Conservation (phyloP, 345 rosid genomes). For the Excoecaria agallocha region DNA sequence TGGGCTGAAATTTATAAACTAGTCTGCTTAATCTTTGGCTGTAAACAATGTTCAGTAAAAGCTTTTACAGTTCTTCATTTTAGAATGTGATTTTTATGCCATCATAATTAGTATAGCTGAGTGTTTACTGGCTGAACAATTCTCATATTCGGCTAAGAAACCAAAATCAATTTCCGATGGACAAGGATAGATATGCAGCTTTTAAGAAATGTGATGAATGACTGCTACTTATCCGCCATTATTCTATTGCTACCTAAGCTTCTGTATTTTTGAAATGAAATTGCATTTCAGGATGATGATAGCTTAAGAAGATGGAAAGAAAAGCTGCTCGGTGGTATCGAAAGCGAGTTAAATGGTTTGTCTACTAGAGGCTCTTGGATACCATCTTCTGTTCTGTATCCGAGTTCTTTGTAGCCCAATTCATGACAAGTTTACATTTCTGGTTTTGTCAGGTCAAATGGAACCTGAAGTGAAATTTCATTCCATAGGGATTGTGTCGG, state of each 20-base stretch:
- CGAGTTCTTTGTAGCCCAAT: neutral
- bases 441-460: slow-evolving; percentile 38
- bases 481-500: slow-evolving; percentile 49
- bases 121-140: neutral
- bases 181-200: neutral
- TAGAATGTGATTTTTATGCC: neutral
- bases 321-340: slow-evolving; percentile 66
- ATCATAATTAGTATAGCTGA: neutral
- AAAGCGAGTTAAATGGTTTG: slow-evolving; percentile 45
- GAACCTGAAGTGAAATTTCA: slow-evolving; percentile 57
- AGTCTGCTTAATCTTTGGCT: neutral
- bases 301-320: slow-evolving; percentile 84
- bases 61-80: neutral
- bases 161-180: neutral
- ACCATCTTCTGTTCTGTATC: neutral
- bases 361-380: neutral
- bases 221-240: neutral
- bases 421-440: neutral
- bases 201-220: neutral
- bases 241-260: neutral
- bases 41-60: neutral
- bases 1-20: neutral
- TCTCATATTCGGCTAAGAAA: neutral
- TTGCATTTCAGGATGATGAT: slow-evolving; percentile 63
- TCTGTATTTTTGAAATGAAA: slow-evolving; percentile 9